Percentiles rank a stretch among this genome's conserved stretches.
Conservation (phyloP, 257 asterid species). For the Catharanthus roseus region DNA sequence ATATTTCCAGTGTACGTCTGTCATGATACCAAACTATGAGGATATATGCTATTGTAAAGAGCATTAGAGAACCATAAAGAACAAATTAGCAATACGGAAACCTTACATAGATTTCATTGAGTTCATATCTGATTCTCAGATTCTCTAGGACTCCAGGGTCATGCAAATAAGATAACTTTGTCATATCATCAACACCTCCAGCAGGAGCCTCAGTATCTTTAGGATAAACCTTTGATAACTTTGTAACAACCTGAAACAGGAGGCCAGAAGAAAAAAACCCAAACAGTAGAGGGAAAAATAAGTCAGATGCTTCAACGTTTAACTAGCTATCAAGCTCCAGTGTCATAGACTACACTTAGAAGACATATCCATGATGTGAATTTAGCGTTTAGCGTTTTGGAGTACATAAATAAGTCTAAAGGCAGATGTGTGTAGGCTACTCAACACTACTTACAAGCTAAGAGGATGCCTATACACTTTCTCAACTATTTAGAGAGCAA, state of each 20-base stretch:
- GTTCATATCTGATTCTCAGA: constrained; percentile 87
- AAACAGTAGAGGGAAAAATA: neutral
- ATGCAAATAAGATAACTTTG: constrained; percentile 88
- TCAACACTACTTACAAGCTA: neutral
- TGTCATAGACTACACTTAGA: neutral
- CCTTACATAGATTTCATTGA: constrained; percentile 83
- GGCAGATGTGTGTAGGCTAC: neutral
- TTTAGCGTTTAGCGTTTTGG: neutral
- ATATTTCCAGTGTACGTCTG: constrained; percentile 99
- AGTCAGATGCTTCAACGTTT: neutral
- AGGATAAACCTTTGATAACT: constrained; percentile 75
- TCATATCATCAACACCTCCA: constrained; percentile 99
- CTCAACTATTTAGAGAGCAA: neutral
- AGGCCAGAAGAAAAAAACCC: neutral
- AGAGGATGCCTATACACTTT: neutral
- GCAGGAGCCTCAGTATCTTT: constrained; percentile 93
- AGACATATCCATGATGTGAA: neutral
- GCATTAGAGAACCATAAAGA: constrained; percentile 17
- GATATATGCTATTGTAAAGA: constrained; percentile 26
- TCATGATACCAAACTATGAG: constrained; percentile 26
- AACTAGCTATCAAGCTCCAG: neutral
- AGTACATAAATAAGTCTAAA: neutral
- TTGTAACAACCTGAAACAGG: constrained; percentile 50
- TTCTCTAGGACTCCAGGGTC: constrained; percentile 95
- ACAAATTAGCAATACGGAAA: constrained; percentile 12